Evolutionary conservation across 371 early-diverging fungal species (phyloP).

Genomic region (Apophysomyces trapeziformis): DNA sequence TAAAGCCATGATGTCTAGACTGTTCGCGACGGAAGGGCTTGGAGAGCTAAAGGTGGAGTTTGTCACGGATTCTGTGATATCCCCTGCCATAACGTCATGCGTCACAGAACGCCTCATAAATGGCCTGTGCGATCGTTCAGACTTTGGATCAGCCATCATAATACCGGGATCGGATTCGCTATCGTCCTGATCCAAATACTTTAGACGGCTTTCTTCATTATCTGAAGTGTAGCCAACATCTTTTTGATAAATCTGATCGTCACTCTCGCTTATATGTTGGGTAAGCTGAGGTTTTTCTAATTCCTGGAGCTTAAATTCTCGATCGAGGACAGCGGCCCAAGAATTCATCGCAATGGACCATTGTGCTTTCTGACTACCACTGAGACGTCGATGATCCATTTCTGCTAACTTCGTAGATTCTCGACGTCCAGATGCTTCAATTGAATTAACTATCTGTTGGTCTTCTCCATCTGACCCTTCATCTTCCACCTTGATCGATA

Average conservation of each 20-base stretch:
- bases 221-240: not conserved
- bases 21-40: not conserved
- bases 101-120: not conserved
- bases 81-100: not conserved
- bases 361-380: constrained; percentile 51
- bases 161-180: not conserved
- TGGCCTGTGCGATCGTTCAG: not conserved
- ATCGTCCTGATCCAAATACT: not conserved
- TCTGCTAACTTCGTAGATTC: not conserved
- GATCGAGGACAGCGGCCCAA: constrained; percentile 40
- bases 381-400: constrained; percentile 25
- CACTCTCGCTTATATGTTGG: not conserved
- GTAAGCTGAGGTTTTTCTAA: not conserved
- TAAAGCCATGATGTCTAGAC: not conserved
- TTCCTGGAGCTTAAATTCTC: constrained; percentile 27
- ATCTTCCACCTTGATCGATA: not conserved
- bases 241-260: not conserved
- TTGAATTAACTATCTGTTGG: not conserved
- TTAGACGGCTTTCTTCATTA: not conserved
- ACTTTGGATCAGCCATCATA: not conserved
- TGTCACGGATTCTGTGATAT: not conserved
- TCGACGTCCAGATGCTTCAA: not conserved
- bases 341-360: constrained; percentile 48
- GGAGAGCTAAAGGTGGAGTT: constrained; percentile 1
- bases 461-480: not conserved